Base-by-base conservation (phyloP, 257 asterid species). In the Mitragyna speciosa region DNA sequence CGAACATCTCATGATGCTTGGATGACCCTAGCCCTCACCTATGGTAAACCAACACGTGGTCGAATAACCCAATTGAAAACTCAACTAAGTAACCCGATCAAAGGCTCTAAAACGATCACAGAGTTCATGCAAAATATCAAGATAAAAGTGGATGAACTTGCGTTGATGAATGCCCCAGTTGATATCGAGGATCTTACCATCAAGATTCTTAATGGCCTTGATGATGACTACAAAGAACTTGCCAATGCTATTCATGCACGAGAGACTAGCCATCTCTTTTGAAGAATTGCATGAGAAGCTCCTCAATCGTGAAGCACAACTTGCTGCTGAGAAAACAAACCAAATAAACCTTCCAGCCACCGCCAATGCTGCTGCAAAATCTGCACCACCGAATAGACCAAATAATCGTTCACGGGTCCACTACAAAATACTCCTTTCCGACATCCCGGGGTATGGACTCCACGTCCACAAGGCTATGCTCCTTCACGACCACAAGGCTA, bases 141-240 rank as follows among this genome's bases (percentile, higher is more conserved):
- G 6, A 26, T 10, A 4, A 17, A 12, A 2, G 39, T n/a, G 0
- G 81, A 76, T 22, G 65, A 69, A 76, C 72, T 81, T 24, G 81
- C 81, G 3, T 0, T 49, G 0, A 15, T 58, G 2, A 80, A 80
- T 0, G 15, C 16, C 2, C 81, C 73, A 0, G 1, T 76, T 6
- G 81, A 75, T 3, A 12, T 17, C 3, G 80, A 81, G 6, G 81
- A 81, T 43, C 54, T 68, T 5, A 28, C 49, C 12, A 9, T 52
- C 1, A n/a, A 26, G 5, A 58, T 76, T 2, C 41, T 81, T 0
- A 30, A 26, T 11, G 78, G 81, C 4, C 76, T 76, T 12, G 77
- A 70, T 19, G 39, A n/a, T 4, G 58, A 76, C 3, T 68, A 52
- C 65, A 56, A 56, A 8, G 24, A 14, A 0, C 41, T 69, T 1